Evolutionary conservation across 306 rosid species (phyloP).

Genomic region (Trifolium dubium): DNA sequence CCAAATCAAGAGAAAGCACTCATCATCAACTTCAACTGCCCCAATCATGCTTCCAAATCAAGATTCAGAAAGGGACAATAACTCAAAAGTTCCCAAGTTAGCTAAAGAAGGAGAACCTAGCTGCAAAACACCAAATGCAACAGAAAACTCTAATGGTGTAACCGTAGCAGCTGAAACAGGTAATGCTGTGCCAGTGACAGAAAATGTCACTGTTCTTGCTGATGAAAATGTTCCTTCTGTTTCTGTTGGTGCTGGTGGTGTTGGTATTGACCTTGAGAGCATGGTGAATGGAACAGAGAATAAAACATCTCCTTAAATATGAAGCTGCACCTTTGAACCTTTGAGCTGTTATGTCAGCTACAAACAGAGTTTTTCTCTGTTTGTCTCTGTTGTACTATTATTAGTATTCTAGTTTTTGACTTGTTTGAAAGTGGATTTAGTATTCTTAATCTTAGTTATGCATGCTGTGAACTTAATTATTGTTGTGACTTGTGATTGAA

Average conservation of each 20-base stretch:
- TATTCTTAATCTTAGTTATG: neutral
- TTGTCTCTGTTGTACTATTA: neutral
- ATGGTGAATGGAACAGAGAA: conserved; percentile 1
- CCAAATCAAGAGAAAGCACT: conserved; percentile 32
- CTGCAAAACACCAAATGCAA: neutral
- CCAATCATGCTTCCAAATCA: neutral
- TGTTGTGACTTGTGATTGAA: neutral
- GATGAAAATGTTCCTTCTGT: conserved; percentile 16
- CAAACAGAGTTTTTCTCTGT: neutral
- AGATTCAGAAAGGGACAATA: conserved; percentile 17
- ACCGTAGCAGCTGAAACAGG: neutral
- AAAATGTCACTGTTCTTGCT: neutral
- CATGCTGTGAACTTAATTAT: neutral
- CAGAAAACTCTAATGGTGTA: neutral
- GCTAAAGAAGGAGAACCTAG: conserved; percentile 30
- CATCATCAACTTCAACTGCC: neutral
- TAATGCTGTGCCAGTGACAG: neutral
- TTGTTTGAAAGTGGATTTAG: neutral
- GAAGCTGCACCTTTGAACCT: neutral
- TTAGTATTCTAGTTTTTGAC: conserved; percentile 9
- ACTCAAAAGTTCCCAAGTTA: conserved; percentile 29
- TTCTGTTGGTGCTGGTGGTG: neutral
- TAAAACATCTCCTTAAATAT: conserved; percentile 2
- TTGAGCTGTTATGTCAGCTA: neutral
- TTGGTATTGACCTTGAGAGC: conserved; percentile 1